These are phyloP conservation scores for Podila clonocystis DNA, from an alignment of 192 early-diverging fungal species.

Conservation along the genomic window DNA sequence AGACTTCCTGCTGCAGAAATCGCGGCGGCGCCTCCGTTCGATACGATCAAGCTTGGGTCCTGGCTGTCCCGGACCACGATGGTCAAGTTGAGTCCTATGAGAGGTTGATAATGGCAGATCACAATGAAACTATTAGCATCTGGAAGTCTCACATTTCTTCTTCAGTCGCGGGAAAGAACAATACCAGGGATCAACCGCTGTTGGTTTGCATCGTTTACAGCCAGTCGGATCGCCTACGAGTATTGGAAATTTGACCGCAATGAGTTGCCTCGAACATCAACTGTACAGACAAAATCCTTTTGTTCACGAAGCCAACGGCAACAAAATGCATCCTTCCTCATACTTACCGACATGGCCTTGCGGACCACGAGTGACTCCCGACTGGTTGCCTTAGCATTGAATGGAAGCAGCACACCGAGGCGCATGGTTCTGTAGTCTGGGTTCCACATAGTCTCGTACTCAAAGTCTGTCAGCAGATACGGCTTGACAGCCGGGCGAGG, in stretches of 20 bases:
- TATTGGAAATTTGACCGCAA: neutral
- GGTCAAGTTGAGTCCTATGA: constrained; percentile 16
- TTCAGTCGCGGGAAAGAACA: too few species aligned
- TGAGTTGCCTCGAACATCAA: neutral
- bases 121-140: too few species aligned
- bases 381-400: neutral
- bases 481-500: constrained; percentile 18
- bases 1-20: too few species aligned
- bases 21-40: constrained; percentile 10
- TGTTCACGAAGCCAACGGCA: neutral
- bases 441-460: constrained; percentile 36
- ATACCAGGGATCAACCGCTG: constrained; percentile 48
- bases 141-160: too few species aligned
- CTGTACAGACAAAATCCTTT: neutral
- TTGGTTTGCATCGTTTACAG: constrained; percentile 54
- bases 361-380: constrained; percentile 1
- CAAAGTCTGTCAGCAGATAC: constrained; percentile 23
- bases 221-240: constrained; percentile 54
- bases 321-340: neutral
- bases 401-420: constrained; percentile 10
- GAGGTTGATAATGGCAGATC: too few species aligned
- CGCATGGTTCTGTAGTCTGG: constrained; percentile 12
- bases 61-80: constrained; percentile 24
- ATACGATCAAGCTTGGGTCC: constrained; percentile 4
- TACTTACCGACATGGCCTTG: constrained; percentile 15